These are phyloP conservation scores for Plasmodium adleri DNA, from an alignment of 169 alveolate species.

Conservation along the genomic window DNA sequence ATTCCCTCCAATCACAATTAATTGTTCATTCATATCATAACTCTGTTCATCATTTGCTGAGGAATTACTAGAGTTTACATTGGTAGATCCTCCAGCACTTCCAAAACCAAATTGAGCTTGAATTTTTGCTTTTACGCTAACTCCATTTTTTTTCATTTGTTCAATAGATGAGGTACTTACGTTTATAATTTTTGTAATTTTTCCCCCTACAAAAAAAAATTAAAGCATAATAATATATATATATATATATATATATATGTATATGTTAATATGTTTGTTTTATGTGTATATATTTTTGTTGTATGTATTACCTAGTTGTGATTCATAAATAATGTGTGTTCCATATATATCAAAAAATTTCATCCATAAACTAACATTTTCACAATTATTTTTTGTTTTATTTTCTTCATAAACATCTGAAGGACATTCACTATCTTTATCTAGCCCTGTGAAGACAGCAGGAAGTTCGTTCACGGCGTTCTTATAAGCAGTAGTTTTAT, in stretches of 20 bases:
- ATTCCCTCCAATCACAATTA: constrained; percentile 87
- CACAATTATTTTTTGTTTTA: constrained; percentile 78
- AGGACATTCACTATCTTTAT: constrained; percentile 77
- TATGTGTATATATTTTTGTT: neutral
- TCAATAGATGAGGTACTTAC: constrained; percentile 80
- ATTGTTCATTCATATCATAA: constrained; percentile 75
- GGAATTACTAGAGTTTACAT: constrained; percentile 17
- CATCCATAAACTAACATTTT: constrained; percentile 84
- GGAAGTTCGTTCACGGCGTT: constrained; percentile 85
- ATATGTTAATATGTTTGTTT: no score
- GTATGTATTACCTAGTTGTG: constrained; percentile 83
- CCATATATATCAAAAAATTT: constrained; percentile 85
- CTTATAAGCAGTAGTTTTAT: constrained; percentile 79
- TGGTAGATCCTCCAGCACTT: constrained; percentile 50
- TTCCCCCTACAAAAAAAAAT: constrained; percentile 80
- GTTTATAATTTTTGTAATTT: constrained; percentile 86
- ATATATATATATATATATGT: no score
- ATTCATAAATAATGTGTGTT: constrained; percentile 85
- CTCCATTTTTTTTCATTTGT: constrained; percentile 80
- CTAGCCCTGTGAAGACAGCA: constrained; percentile 77
- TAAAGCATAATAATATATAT: no score
- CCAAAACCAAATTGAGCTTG: constrained; percentile 79
- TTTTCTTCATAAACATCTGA: constrained; percentile 81
- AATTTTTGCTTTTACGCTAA: constrained; percentile 80
- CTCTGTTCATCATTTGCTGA: constrained; percentile 23